Conservation (phyloP, 768 basidiomycete genomes). For the Kwoniella heveanensis region DNA sequence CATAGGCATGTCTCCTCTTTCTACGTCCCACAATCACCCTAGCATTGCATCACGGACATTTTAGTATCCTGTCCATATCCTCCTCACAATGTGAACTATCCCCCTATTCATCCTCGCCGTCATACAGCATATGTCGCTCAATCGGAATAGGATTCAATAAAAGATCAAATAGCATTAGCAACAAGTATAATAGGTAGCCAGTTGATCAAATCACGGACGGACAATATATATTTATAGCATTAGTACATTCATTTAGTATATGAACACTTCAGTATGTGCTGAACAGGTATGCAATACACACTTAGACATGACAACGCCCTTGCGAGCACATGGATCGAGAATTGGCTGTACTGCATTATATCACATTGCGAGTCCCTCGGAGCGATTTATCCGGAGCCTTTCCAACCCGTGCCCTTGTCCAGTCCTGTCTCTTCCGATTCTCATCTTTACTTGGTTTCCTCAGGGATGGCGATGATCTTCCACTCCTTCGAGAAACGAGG, state of each 20-base stretch:
- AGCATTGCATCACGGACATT: background rate
- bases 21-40: background rate
- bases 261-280: background rate
- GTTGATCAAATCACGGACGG: background rate
- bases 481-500: slow-evolving; percentile 22
- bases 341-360: too few relatives aligned
- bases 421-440: too few relatives aligned
- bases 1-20: background rate
- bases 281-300: background rate
- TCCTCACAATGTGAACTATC: background rate
- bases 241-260: background rate
- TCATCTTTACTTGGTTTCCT: slow-evolving; percentile 6
- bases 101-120: background rate
- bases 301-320: background rate
- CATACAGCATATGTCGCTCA: background rate
- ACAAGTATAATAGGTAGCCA: background rate
- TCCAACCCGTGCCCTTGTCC: too few relatives aligned
- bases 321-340: too few relatives aligned
- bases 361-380: too few relatives aligned
- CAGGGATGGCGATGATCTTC: slow-evolving; percentile 21
- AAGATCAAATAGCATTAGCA: background rate
- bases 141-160: background rate
- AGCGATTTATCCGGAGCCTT: too few relatives aligned
- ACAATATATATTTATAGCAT: background rate
- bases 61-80: slow-evolving; percentile 3